A percentile compares a stretch with the other conserved stretches of the same genome.
phyloP scores from a whole-genome alignment of 2,329 filamentous ascomycete genomes.

The Pseudogymnoascus sp. region DNA sequence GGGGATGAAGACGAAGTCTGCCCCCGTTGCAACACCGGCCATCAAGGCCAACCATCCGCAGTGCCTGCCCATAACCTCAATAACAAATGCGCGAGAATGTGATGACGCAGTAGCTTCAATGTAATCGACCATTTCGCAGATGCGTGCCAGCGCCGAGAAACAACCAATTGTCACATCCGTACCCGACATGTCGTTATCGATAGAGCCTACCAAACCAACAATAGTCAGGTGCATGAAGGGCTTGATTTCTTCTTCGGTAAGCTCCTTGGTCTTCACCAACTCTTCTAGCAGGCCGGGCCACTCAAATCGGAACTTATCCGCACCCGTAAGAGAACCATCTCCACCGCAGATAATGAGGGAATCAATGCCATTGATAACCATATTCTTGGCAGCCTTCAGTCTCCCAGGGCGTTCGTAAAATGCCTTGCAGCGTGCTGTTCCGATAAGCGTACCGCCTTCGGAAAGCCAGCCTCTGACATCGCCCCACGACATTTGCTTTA shows the following conservation, averaged over 20 bases:
- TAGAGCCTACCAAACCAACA: conserved; percentile 90
- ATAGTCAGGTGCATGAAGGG: conserved; percentile 88
- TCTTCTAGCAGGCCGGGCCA: conserved; percentile 86
- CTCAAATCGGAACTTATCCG: conserved; percentile 84
- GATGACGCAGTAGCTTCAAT: conserved; percentile 93
- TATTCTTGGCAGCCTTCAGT: conserved; percentile 81
- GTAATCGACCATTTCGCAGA: conserved; percentile 93
- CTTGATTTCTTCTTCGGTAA: conserved; percentile 60
- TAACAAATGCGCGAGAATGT: conserved; percentile 91
- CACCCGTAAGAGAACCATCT: conserved; percentile 91
- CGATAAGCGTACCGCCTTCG: conserved; percentile 91
- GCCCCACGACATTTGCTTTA: conserved; percentile 81
- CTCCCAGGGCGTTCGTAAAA: conserved; percentile 87
- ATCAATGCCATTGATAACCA: conserved; percentile 87
- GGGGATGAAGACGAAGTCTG: conserved; percentile 94
- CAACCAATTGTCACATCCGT: conserved; percentile 97
- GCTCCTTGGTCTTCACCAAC: conserved; percentile 64
- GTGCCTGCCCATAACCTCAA: conserved; percentile 97
- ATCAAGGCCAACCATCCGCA: conserved; percentile 97
- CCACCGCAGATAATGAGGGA: conserved; percentile 94
- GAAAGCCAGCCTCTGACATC: conserved; percentile 92
- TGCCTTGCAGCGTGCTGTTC: conserved; percentile 83
- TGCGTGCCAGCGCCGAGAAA: conserved; percentile 85
- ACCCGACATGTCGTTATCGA: conserved; percentile 95
- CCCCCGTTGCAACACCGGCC: conserved; percentile 88